Conservation (phyloP, 2,329 filamentous ascomycete genomes). For the Rhexocercosporidium sp. region DNA sequence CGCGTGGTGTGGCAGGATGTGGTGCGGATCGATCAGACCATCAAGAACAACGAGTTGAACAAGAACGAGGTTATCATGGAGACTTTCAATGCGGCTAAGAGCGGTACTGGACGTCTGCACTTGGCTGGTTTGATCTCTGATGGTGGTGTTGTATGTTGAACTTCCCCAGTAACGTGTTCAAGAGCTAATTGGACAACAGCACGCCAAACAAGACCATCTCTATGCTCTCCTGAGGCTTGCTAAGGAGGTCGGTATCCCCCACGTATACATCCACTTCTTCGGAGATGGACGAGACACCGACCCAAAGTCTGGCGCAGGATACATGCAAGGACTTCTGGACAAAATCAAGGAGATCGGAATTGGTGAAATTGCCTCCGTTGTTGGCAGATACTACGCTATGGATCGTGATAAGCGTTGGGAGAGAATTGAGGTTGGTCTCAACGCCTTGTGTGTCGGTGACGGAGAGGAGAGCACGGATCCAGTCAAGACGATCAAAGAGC, state of each 20-base stretch:
- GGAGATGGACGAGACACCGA: slow-evolving; percentile 97
- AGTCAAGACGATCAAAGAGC: slow-evolving; percentile 82
- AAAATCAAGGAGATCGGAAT: slow-evolving; percentile 82
- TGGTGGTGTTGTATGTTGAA: slow-evolving; percentile 76
- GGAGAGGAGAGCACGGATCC: slow-evolving; percentile 86
- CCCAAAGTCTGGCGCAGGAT: slow-evolving; percentile 87
- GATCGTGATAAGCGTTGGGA: slow-evolving; percentile 99
- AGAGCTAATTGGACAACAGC: slow-evolving; percentile 51
- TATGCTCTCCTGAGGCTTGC: slow-evolving; percentile 87
- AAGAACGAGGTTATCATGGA: slow-evolving; percentile 48
- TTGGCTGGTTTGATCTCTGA: slow-evolving; percentile 91
- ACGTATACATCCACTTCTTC: slow-evolving; percentile 99
- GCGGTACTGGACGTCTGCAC: slow-evolving; percentile 90
- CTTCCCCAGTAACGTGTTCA: background rate
- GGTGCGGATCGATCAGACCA: slow-evolving; percentile 90
- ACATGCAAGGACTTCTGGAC: slow-evolving; percentile 85
- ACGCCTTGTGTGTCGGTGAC: slow-evolving; percentile 81
- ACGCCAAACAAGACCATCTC: slow-evolving; percentile 94
- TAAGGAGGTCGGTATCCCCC: slow-evolving; percentile 83
- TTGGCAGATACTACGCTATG: slow-evolving; percentile 98
- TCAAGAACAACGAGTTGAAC: slow-evolving; percentile 59
- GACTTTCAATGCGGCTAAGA: slow-evolving; percentile 79
- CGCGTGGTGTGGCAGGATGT: slow-evolving; percentile 98
- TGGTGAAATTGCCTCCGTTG: slow-evolving; percentile 89
- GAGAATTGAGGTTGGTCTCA: slow-evolving; percentile 85